These are phyloP conservation scores for Starmera stellimalicola DNA, from an alignment of 1,139 yeast species.

Conservation along the genomic window DNA sequence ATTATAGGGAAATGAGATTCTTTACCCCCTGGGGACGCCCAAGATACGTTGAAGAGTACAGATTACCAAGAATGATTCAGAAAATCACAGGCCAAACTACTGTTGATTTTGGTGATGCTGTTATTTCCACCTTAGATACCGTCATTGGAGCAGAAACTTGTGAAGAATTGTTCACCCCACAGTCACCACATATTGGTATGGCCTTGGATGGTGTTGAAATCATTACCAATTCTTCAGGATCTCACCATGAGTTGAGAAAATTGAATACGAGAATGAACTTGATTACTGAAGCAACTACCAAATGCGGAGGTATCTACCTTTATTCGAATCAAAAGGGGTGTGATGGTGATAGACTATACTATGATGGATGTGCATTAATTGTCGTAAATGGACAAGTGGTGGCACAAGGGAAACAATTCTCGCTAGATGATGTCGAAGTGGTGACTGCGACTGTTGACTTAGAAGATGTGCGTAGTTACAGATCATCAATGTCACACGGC, in stretches of 20 bases:
- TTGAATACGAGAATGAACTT: slow-evolving; percentile 74
- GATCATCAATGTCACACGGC: slow-evolving; percentile 67
- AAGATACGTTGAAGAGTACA: slow-evolving; percentile 59
- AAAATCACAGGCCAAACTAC: slow-evolving; percentile 51
- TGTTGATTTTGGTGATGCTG: slow-evolving; percentile 86
- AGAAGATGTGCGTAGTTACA: slow-evolving; percentile 80
- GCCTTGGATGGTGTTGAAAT: slow-evolving; percentile 94
- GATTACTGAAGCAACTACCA: slow-evolving; percentile 85
- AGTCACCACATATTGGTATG: slow-evolving; percentile 88
- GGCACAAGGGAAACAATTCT: slow-evolving; percentile 90
- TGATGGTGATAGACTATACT: slow-evolving; percentile 93
- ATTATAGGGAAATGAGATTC: slow-evolving; percentile 94
- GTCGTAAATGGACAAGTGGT: slow-evolving; percentile 85
- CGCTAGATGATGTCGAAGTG: slow-evolving; percentile 86
- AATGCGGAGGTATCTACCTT: slow-evolving; percentile 92
- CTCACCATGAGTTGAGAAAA: slow-evolving; percentile 92
- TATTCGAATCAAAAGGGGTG: slow-evolving; percentile 96
- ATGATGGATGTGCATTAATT: slow-evolving; percentile 94
- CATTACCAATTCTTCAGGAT: slow-evolving; percentile 89
- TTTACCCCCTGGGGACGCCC: slow-evolving; percentile 91
- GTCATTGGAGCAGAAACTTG: slow-evolving; percentile 94
- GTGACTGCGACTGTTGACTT: slow-evolving; percentile 87
- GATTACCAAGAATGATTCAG: slow-evolving; percentile 61
- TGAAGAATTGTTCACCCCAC: slow-evolving; percentile 94
- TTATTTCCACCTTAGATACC: slow-evolving; percentile 74